Conservation (phyloP, 2,329 filamentous ascomycete species). For the Rutstroemia sp. region DNA sequence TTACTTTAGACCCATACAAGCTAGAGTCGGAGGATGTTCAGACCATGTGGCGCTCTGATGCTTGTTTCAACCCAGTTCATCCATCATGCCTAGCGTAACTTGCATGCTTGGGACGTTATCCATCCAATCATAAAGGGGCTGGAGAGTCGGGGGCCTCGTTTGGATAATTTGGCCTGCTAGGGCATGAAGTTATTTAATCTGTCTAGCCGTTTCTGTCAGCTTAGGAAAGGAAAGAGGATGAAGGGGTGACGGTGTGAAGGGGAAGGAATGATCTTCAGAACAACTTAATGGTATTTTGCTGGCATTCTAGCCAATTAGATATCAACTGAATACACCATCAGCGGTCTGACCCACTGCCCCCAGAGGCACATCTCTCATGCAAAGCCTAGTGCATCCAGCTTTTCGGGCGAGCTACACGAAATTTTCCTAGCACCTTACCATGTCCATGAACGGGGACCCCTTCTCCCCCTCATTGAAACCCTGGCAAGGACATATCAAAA, state of each 20-base stretch:
- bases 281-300: neutral
- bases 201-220: neutral
- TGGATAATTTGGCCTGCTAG: neutral
- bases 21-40: neutral
- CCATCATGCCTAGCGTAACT: neutral
- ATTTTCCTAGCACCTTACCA: neutral
- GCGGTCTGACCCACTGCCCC: neutral
- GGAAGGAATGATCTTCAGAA: neutral
- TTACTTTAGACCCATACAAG: neutral
- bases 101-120: neutral
- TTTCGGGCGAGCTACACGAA: conserved; percentile 3
- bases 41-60: neutral
- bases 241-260: neutral
- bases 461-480: neutral
- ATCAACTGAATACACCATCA: neutral
- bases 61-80: neutral
- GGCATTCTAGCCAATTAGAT: neutral
- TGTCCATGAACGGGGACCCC: neutral
- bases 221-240: neutral
- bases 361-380: neutral
- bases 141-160: neutral
- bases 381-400: conserved; percentile 5
- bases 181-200: neutral
- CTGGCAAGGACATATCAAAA: neutral
- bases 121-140: neutral